Conservation (phyloP, 805 yeast genomes). For the Yamadazyma endophytica region DNA sequence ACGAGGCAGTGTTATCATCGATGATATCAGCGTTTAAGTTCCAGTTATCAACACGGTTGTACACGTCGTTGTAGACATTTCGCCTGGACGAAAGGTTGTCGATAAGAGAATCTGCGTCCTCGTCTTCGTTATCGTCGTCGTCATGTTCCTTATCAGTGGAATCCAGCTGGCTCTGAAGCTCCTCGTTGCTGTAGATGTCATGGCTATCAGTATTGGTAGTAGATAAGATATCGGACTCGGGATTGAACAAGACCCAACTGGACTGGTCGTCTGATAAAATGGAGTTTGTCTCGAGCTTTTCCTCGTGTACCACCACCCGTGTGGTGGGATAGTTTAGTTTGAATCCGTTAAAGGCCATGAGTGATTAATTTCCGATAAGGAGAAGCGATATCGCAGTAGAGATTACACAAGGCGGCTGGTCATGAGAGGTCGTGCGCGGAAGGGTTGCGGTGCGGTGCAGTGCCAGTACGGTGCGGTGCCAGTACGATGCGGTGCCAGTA, state of each 20-base stretch:
- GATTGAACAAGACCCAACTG: conserved; percentile 26
- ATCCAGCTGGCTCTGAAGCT: too few species aligned
- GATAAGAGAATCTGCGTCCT: conserved; percentile 8
- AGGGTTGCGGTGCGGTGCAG: too few species aligned
- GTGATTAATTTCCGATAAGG: conserved; percentile 10
- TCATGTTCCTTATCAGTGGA: conserved; percentile 11
- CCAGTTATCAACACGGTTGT: conserved; percentile 18
- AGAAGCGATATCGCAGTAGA: too few species aligned
- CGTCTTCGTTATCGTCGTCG: conserved; percentile 9
- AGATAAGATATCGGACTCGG: conserved; percentile 27
- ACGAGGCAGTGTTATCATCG: conserved; percentile 33
- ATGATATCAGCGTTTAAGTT: conserved; percentile 16
- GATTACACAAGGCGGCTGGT: conserved; percentile 1
- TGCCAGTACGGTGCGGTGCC: neutral
- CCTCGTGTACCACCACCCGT: conserved; percentile 10
- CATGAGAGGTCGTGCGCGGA: neutral
- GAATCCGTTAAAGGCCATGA: conserved; percentile 15
- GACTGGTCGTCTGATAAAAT: conserved; percentile 20
- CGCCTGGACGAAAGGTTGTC: conserved; percentile 12
- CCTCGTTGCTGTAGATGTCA: neutral
- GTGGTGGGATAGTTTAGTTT: conserved; percentile 13
- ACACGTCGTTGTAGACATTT: too few species aligned
- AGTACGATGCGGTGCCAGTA: neutral
- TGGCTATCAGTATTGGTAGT: conserved; percentile 16
- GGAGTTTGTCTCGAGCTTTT: conserved; percentile 14